A percentile compares a stretch with the other conserved stretches of the same genome.
Evolutionary conservation across 257 asterid species (phyloP).

Genomic region (Primulina tabacum): DNA sequence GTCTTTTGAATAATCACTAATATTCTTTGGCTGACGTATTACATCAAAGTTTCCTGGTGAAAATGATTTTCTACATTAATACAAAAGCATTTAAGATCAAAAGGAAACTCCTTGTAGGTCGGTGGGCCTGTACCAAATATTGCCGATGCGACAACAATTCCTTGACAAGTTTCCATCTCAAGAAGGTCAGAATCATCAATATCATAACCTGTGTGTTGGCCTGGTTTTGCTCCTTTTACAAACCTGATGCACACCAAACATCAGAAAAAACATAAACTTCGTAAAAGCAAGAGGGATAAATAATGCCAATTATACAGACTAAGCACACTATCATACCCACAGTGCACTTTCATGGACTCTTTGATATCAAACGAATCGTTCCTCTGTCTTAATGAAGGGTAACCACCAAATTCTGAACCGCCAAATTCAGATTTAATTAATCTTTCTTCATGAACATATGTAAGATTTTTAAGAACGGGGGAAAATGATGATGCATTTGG

Average conservation of each 20-base stretch:
- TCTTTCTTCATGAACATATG: slow-evolving; percentile 40
- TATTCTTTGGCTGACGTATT: slow-evolving; percentile 43
- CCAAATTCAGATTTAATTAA: slow-evolving; percentile 44
- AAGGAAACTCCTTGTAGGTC: not conserved
- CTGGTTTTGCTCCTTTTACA: slow-evolving; percentile 45
- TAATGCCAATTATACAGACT: not conserved
- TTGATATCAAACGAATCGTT: slow-evolving; percentile 43
- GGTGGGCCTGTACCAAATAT: slow-evolving; percentile 38
- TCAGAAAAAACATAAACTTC: not conserved
- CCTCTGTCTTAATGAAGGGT: slow-evolving; percentile 43
- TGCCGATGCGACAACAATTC: slow-evolving; percentile 52
- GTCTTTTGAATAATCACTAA: slow-evolving; percentile 39
- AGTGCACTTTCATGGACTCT: slow-evolving; percentile 46
- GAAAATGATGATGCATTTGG: slow-evolving; percentile 45
- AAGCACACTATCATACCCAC: slow-evolving; percentile 38
- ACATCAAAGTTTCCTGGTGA: slow-evolving; percentile 47
- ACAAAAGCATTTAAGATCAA: slow-evolving; percentile 4
- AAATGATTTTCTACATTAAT: slow-evolving; percentile 17
- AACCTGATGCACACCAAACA: slow-evolving; percentile 28
- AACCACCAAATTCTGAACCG: slow-evolving; percentile 53
- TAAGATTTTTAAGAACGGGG: slow-evolving; percentile 37
- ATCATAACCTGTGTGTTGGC: slow-evolving; percentile 44
- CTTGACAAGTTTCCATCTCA: slow-evolving; percentile 48
- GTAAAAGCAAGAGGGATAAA: not conserved
- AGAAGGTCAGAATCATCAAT: slow-evolving; percentile 46